Percentiles rank a stretch among this genome's conserved stretches.
These are phyloP conservation scores for Jamesozyma gamospora DNA, from an alignment of 805 yeast genomes.

Conservation along the genomic window DNA sequence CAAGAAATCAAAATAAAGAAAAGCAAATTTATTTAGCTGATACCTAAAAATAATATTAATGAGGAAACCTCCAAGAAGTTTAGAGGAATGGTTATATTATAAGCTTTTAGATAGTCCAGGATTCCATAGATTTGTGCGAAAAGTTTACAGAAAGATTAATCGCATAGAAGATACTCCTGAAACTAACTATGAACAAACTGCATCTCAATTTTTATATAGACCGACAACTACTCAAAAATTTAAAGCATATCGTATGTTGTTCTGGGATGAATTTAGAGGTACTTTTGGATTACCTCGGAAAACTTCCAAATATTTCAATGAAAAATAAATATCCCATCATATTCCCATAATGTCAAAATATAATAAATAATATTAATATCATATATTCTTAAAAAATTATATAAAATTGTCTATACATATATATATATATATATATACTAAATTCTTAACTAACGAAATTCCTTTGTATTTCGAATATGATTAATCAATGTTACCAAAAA, in stretches of 20 bases:
- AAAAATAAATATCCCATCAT: slow-evolving; percentile 4
- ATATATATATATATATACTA: too few relatives aligned
- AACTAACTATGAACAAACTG: slow-evolving; percentile 14
- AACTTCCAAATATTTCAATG: slow-evolving; percentile 9
- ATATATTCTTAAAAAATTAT: too few relatives aligned
- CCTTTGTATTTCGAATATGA: too few relatives aligned
- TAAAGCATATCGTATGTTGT: slow-evolving; percentile 51
- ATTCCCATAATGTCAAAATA: too few relatives aligned
- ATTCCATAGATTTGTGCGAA: slow-evolving; percentile 54
- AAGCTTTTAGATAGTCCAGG: slow-evolving; percentile 46
- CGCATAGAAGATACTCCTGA: slow-evolving; percentile 38
- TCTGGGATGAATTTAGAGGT: slow-evolving; percentile 50
- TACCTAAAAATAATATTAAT: slow-evolving; percentile 5
- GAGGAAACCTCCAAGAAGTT: slow-evolving; percentile 24
- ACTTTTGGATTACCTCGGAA: slow-evolving; percentile 38
- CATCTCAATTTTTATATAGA: slow-evolving; percentile 22
- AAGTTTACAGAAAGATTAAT: slow-evolving; percentile 54
- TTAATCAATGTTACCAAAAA: too few relatives aligned
- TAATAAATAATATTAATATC: too few relatives aligned
- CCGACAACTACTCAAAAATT: slow-evolving; percentile 49
- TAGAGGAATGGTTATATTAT: slow-evolving; percentile 41
- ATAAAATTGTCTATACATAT: too few relatives aligned
- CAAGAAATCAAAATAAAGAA: too few relatives aligned
- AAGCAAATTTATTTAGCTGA: too few relatives aligned
- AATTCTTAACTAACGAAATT: too few relatives aligned